Evolutionary conservation across 176 grass and related monocot species (phyloP).

Genomic region (Rhynchospora tenuis): DNA sequence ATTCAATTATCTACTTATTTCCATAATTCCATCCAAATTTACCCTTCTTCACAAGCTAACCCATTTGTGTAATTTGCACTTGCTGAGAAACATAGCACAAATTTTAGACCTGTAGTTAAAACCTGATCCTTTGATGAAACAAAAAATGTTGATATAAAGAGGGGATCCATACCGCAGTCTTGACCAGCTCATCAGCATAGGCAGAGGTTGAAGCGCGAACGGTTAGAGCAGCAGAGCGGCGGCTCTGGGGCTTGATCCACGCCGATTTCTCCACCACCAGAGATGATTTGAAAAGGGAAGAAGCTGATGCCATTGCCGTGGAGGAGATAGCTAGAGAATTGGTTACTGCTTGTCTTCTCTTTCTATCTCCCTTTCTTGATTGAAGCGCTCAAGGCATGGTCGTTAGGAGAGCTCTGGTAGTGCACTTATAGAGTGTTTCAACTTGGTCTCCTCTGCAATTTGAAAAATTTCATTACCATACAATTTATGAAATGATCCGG

Average conservation of each 20-base stretch:
- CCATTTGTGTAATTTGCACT: background rate
- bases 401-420: background rate
- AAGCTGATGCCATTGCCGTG: constrained; percentile 33
- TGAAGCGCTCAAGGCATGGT: constrained; percentile 8
- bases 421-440: background rate
- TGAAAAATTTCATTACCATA: background rate
- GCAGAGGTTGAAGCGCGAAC: constrained; percentile 33
- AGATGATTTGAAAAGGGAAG: constrained; percentile 34
- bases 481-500: background rate
- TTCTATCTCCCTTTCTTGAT: constrained; percentile 20
- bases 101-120: background rate
- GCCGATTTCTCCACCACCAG: constrained; percentile 22
- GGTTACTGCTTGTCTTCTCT: background rate
- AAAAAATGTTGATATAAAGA: background rate
- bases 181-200: constrained; percentile 80
- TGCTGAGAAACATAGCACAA: background rate
- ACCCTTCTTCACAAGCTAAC: background rate
- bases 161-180: constrained; percentile 65
- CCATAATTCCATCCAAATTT: background rate
- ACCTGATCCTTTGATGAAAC: background rate
- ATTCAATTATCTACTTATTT: background rate
- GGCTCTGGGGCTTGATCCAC: constrained; percentile 17
- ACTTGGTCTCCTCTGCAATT: background rate
- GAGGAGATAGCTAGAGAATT: constrained; percentile 6
- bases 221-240: constrained; percentile 4